Conservation (phyloP, 1,284 basidiomycete species). For the Cutaneotrichosporon cyanovorans region DNA sequence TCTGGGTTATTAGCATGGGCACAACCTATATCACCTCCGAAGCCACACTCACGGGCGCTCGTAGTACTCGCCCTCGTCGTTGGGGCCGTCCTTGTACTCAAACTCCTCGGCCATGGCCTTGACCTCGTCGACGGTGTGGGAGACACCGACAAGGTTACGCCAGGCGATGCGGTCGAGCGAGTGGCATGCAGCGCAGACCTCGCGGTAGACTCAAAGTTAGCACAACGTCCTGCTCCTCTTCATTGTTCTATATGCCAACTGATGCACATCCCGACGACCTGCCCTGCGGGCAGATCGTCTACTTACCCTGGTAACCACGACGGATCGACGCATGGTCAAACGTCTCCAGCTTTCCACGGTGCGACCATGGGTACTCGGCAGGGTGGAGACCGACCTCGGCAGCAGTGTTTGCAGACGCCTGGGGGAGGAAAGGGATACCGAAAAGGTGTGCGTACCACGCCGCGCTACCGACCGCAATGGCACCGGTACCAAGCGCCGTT, state of each 20-base stretch:
- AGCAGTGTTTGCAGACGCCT: slow-evolving; percentile 81
- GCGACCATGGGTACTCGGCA: slow-evolving; percentile 79
- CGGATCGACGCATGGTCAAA: slow-evolving; percentile 94
- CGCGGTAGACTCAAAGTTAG: slow-evolving; percentile 71
- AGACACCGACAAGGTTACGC: slow-evolving; percentile 98
- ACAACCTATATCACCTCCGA: not conserved
- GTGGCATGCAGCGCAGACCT: slow-evolving; percentile 98
- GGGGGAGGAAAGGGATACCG: slow-evolving; percentile 78
- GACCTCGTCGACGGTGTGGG: slow-evolving; percentile 87
- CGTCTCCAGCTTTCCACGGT: slow-evolving; percentile 77
- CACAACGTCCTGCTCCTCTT: no score
- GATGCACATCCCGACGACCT: no score
- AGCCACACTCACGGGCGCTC: slow-evolving; percentile 77
- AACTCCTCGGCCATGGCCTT: slow-evolving; percentile 92
- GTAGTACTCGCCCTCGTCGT: slow-evolving; percentile 97
- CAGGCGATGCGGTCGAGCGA: slow-evolving; percentile 98
- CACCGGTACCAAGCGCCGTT: slow-evolving; percentile 67
- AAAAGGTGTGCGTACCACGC: slow-evolving; percentile 96
- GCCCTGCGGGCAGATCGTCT: no score
- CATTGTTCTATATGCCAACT: no score
- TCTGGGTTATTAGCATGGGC: slow-evolving; percentile 15
- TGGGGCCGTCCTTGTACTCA: slow-evolving; percentile 94
- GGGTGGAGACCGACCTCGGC: slow-evolving; percentile 95
- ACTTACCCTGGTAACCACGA: slow-evolving; percentile 73
- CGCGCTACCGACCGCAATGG: slow-evolving; percentile 75